Conservation (phyloP, 805 yeast species). For the Myxozyma nipponensis region DNA sequence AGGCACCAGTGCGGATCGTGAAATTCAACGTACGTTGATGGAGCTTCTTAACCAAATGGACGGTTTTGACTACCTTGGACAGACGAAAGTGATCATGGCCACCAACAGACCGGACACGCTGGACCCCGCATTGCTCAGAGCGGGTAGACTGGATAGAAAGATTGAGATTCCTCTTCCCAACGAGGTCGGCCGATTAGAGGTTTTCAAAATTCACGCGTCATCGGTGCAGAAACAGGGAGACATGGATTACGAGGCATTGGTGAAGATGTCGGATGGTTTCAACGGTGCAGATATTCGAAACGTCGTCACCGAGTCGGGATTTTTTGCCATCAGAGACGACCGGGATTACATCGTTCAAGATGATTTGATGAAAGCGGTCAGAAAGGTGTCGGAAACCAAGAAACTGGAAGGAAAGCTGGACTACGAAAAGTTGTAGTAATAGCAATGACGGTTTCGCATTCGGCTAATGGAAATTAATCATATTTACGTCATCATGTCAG, state of each 20-base stretch:
- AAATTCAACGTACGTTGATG: conserved; percentile 96
- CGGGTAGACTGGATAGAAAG: conserved; percentile 95
- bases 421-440: conserved; percentile 74
- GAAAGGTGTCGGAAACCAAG: conserved; percentile 95
- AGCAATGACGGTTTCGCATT: background rate
- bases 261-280: conserved; percentile 98
- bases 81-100: conserved; percentile 97
- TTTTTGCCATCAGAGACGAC: conserved; percentile 96
- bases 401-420: conserved; percentile 81
- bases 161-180: conserved; percentile 94
- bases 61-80: conserved; percentile 94
- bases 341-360: conserved; percentile 90
- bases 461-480: too few relatives aligned
- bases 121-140: conserved; percentile 95
- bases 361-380: conserved; percentile 95
- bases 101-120: conserved; percentile 98
- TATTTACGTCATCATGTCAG: background rate
- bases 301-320: conserved; percentile 97
- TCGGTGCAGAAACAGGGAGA: conserved; percentile 88
- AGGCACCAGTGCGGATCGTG: conserved; percentile 98
- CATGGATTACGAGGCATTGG: conserved; percentile 84
- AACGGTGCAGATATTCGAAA: conserved; percentile 98
- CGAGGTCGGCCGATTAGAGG: conserved; percentile 90
- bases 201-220: conserved; percentile 87
- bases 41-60: conserved; percentile 97